A percentile compares a stretch with the other conserved stretches of the same genome.
These are phyloP conservation scores for Leucosporidium scottii DNA, from an alignment of 768 basidiomycete genomes.

Conservation along the genomic window DNA sequence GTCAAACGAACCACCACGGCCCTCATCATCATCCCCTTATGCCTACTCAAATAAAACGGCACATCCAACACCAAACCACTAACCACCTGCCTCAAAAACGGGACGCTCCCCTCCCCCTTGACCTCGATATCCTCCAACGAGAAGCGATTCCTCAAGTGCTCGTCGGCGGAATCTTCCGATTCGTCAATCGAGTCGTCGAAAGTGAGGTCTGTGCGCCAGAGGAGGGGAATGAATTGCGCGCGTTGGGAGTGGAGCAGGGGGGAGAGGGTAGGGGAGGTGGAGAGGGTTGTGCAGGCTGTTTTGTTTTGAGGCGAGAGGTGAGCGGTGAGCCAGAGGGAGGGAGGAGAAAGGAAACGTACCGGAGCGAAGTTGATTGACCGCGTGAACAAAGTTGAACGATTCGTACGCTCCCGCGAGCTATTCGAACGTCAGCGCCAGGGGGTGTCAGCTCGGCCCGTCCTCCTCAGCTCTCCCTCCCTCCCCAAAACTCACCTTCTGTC, in stretches of 20 bases:
- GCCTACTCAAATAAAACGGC: constrained; percentile 30
- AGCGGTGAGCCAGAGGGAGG: background rate
- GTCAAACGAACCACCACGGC: constrained; percentile 22
- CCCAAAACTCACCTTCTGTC: constrained; percentile 26
- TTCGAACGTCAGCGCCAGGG: too few species aligned
- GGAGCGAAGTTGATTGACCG: constrained; percentile 33
- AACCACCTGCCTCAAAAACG: constrained; percentile 32
- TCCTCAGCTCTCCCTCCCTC: background rate
- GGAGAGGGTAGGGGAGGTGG: constrained; percentile 18
- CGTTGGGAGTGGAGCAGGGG: constrained; percentile 26
- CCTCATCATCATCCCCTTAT: constrained; percentile 34
- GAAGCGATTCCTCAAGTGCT: constrained; percentile 32
- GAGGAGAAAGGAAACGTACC: background rate
- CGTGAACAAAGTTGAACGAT: constrained; percentile 33
- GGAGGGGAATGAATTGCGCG: constrained; percentile 36
- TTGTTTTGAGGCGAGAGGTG: background rate
- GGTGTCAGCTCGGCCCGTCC: too few species aligned
- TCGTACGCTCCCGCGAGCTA: constrained; percentile 30
- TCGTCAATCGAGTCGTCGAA: constrained; percentile 26
- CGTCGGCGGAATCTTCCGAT: constrained; percentile 21
- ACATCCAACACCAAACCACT: constrained; percentile 35
- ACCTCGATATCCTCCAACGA: constrained; percentile 29
- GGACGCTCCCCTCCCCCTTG: constrained; percentile 19
- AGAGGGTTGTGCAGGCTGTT: constrained; percentile 17
- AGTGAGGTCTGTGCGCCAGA: constrained; percentile 35